These are phyloP conservation scores for Arthrobotrys musiformis DNA, from an alignment of 2,329 filamentous ascomycete genomes.

Conservation along the genomic window DNA sequence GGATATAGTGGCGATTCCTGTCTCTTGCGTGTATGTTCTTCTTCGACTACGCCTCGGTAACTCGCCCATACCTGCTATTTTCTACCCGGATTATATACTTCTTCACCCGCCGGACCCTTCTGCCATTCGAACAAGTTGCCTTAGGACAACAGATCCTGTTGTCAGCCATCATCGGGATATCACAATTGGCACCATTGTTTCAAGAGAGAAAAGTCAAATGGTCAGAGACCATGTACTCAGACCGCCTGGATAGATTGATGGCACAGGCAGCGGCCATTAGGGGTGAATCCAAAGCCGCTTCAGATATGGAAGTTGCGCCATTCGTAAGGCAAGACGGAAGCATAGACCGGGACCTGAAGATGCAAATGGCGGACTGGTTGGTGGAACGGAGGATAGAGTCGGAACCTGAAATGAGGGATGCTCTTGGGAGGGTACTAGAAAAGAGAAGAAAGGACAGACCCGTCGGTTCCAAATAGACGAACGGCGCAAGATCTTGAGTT, in stretches of 20 bases:
- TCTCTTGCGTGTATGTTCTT: slow-evolving; percentile 68
- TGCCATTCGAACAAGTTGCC: slow-evolving; percentile 85
- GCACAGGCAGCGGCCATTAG: slow-evolving; percentile 71
- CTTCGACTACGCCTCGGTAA: slow-evolving; percentile 67
- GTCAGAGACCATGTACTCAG: slow-evolving; percentile 59
- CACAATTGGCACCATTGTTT: slow-evolving; percentile 79
- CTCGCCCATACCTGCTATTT: slow-evolving; percentile 59
- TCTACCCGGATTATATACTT: slow-evolving; percentile 67
- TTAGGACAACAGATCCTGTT: slow-evolving; percentile 80
- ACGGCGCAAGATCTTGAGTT: not conserved
- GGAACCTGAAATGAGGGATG: slow-evolving; percentile 83
- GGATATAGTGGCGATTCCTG: slow-evolving; percentile 65
- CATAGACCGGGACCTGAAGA: slow-evolving; percentile 71
- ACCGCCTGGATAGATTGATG: slow-evolving; percentile 75
- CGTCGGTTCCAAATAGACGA: slow-evolving; percentile 66
- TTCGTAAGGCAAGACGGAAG: slow-evolving; percentile 77
- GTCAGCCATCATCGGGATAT: slow-evolving; percentile 83
- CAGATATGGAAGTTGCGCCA: slow-evolving; percentile 82
- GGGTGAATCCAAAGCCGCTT: slow-evolving; percentile 74
- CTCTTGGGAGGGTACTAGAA: slow-evolving; percentile 75
- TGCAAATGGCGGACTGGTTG: slow-evolving; percentile 84
- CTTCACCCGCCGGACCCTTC: slow-evolving; percentile 68
- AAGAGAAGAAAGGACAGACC: slow-evolving; percentile 69
- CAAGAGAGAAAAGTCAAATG: slow-evolving; percentile 63
- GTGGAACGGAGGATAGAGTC: slow-evolving; percentile 84